Evolutionary conservation across 192 early-diverging fungal species (phyloP), one percentile per base, ranked within the genome.

Genomic region (Linnemannia elongata): DNA sequence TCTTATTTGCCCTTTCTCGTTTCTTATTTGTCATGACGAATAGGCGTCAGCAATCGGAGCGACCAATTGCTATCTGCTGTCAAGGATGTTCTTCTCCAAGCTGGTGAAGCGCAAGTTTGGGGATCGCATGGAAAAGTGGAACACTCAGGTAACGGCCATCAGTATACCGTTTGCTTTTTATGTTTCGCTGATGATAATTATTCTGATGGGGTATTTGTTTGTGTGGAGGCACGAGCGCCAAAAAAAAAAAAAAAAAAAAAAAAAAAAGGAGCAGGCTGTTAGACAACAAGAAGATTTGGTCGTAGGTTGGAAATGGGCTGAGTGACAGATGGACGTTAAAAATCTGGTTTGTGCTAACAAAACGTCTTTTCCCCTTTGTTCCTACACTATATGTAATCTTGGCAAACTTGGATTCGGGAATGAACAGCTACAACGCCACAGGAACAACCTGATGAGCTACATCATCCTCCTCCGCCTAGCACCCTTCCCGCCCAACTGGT

Each of bases 401-500:
- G 54, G 54, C 20, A 27, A 66, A 27, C n/a, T 35, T 63, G 57
- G 22, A 36, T 4, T 33, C 15, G 47, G 10, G 76, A 82, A 33
- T 55, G 39, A 76, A 66, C 30, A 66, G 60, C 33, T 66, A 33
- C 30, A 66, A 66, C 60, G 60, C 60, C 93, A 93, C 83, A 89
- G 89, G n/a, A 85, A 88, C 57, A 81, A 93, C 77, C 82, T 93
- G 82, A 78, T 93, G 57, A 92, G 91, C 41, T 93, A 93, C 69
- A 92, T 93, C 74, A 88, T 93, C 68, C 82, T 93, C 1, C 79
- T 93, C 18, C 88, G 93, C 36, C 76, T 93, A 8, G 79, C 88
- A 10, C 93, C 93, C 7, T 89, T 93, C 52, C 92, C 92, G 22
- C 93, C 93, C 35, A 93, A 93, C 52, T 93, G 93, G 93, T 87